Evolutionary conservation across 495 filamentous ascomycete species (phyloP), one percentile per base, ranked within the genome.

Genomic region (Collariella sp.): DNA sequence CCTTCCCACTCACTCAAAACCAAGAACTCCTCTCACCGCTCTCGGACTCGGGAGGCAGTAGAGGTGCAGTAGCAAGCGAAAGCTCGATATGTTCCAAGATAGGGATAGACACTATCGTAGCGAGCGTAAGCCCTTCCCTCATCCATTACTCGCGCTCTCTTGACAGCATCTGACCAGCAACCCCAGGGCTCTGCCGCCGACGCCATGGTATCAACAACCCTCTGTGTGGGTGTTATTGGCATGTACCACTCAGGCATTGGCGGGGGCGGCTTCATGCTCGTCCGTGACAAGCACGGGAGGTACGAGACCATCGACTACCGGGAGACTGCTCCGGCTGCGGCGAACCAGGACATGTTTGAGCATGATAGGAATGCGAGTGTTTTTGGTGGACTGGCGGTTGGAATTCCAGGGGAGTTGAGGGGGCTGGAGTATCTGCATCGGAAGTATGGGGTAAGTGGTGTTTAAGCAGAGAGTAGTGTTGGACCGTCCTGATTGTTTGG

Each of bases 201-300:
- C 70, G 85, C 85, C 48, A 71, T 86, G 61, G 76, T 90, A 23
- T 83, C 84, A 7, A 86, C 86, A 0, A 79, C 82, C 39, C 74
- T 89, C 41, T 91, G 87, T 42, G 79, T 89, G 20, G 87, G 87
- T 3, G 85, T 88, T 6, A 77, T 85, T 50, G 85, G 85, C 79
- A 91, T 93, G 87, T 89, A 91, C 57, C 89, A 95, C 67, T 88
- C 84, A 26, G 88, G 88, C 5, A 83, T 95, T 34, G 88, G 88
- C 3, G 90, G 90, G 5, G 90, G 90, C n/a, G 89, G 90, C 0
- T 96, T 95, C 69, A 83, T 85, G 76, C 76, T 95, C 2, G 78
- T 91, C 22, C 79, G 84, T 38, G 74, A 79, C 23, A 69, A 75
- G 5, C 69, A 81, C 34, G 85, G 86, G 10, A 67, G 68, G 29